Base-by-base conservation (phyloP, 1,139 yeast species). In the Wickerhamomyces sp. region DNA sequence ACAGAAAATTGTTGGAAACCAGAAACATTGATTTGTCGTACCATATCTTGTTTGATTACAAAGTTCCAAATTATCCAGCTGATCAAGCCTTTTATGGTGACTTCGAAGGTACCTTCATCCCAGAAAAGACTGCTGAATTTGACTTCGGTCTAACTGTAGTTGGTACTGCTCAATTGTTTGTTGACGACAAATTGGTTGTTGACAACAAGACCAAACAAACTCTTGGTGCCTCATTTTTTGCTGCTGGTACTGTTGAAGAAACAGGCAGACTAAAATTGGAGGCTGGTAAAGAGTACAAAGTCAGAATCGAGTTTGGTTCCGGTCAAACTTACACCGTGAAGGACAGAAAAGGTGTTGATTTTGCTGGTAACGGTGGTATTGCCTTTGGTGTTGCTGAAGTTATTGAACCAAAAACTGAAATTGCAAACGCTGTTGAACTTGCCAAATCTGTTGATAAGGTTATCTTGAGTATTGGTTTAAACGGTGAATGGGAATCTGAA, bases 151-250 rank as follows among this genome's bases (percentile, higher is more conserved):
- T 71, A 37, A 55, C 69, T 8, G 68, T 69, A 32, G 51, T 64
- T 34, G 84, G 84, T 31, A 70, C 79, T 30, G 78, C 75, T 23
- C 66, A 64, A 47, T 44, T 77, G 18, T 77, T 63, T 47, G 54
- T 77, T 34, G 69, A 77, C 45, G 80, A 58, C 37, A 53, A 72
- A 49, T 56, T 73, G 37, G 61, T 77, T 20, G 75, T 75, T 39
- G 82, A 76, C 51, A 75, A 77, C 58, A 70, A 67, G 49, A 71
- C 75, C 28, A 54, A 63, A 17, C 83, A 78, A 58, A 60, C 47
- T 13, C 54, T 52, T 27, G 83, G 82, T 26, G 57, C 60, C 22
- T 63, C 67, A 4, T 73, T 72, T 56, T 62, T 69, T 41, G 72
- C 73, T n/a, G 55, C 65, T 49, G 79, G 78, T 34, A 66, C 79